Conservation (phyloP, 495 filamentous ascomycete species). For the Penicillium silybi region DNA sequence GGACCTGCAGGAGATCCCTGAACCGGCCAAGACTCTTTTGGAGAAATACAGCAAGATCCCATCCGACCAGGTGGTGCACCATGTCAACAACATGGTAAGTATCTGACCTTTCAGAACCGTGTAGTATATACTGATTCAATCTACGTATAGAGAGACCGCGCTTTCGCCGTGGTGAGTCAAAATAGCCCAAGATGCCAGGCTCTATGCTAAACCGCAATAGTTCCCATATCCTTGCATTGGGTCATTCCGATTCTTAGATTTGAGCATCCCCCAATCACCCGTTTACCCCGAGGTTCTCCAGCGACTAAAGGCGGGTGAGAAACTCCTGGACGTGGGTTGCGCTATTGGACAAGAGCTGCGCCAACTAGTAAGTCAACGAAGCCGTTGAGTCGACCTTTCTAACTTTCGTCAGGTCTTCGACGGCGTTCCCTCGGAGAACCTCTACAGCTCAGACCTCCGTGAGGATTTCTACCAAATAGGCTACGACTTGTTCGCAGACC, state of each 20-base stretch:
- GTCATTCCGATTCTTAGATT: constrained; percentile 47
- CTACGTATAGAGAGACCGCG: constrained; percentile 12
- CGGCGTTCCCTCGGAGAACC: constrained; percentile 21
- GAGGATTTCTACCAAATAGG: constrained; percentile 41
- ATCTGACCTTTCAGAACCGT: neutral
- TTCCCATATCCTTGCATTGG: constrained; percentile 53
- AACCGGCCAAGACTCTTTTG: constrained; percentile 32
- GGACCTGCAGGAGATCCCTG: constrained; percentile 11
- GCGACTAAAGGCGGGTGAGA: constrained; percentile 33
- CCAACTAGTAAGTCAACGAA: constrained; percentile 20
- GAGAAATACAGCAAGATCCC: constrained; percentile 47
- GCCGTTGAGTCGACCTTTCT: neutral
- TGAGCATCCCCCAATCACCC: constrained; percentile 30
- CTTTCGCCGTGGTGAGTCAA: constrained; percentile 18
- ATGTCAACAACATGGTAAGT: constrained; percentile 45
- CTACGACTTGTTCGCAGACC: constrained; percentile 47
- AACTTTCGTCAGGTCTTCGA: constrained; percentile 19
- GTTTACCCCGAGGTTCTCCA: constrained; percentile 37
- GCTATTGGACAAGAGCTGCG: constrained; percentile 40
- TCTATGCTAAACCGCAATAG: constrained; percentile 7
- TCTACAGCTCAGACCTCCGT: constrained; percentile 41
- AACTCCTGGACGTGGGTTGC: constrained; percentile 42
- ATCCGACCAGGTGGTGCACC: constrained; percentile 37
- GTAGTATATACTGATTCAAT: neutral
- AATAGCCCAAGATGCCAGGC: neutral